These are phyloP conservation scores for Paspalum vaginatum DNA, from an alignment of 176 grass and related monocot genomes.

Conservation along the genomic window DNA sequence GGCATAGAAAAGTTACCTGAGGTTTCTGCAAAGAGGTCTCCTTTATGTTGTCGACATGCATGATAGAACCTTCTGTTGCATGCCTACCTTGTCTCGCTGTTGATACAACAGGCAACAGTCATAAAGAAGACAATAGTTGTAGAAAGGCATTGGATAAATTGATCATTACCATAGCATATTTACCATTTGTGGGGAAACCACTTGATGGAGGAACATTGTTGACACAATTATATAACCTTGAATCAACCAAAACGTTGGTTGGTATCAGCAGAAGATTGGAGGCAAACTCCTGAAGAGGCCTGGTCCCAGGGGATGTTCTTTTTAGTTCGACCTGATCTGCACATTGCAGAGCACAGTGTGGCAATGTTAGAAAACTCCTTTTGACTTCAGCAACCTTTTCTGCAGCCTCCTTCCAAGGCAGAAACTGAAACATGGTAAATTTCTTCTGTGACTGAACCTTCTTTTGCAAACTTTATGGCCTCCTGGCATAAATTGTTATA, in stretches of 20 bases:
- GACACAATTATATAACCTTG: slow-evolving; percentile 37
- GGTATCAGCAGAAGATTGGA: slow-evolving; percentile 48
- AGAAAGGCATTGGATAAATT: not conserved
- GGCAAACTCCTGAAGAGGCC: slow-evolving; percentile 45
- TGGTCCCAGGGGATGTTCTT: slow-evolving; percentile 25
- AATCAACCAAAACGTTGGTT: slow-evolving; percentile 49
- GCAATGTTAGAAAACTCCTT: slow-evolving; percentile 34
- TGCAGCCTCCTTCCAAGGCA: slow-evolving; percentile 76
- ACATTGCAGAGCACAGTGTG: slow-evolving; percentile 28
- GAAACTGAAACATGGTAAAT: slow-evolving; percentile 81
- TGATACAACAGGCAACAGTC: slow-evolving; percentile 15
- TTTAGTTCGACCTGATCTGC: slow-evolving; percentile 34
- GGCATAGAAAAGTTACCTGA: slow-evolving; percentile 37
- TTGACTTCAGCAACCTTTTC: slow-evolving; percentile 80
- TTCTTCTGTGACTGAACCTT: slow-evolving; percentile 81
- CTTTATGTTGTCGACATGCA: slow-evolving; percentile 40
- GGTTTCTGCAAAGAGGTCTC: slow-evolving; percentile 28
- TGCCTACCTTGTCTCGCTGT: slow-evolving; percentile 7
- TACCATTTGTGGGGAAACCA: slow-evolving; percentile 43
- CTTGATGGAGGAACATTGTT: slow-evolving; percentile 9
- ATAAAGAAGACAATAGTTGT: slow-evolving; percentile 18
- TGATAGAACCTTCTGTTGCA: slow-evolving; percentile 41
- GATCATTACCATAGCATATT: slow-evolving; percentile 35
- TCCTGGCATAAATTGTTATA: slow-evolving; percentile 81
- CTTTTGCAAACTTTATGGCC: slow-evolving; percentile 86